Evolutionary conservation across 2,329 filamentous ascomycete species (phyloP), one percentile per base, ranked within the genome.

Genomic region (Colletotrichum orbiculare): DNA sequence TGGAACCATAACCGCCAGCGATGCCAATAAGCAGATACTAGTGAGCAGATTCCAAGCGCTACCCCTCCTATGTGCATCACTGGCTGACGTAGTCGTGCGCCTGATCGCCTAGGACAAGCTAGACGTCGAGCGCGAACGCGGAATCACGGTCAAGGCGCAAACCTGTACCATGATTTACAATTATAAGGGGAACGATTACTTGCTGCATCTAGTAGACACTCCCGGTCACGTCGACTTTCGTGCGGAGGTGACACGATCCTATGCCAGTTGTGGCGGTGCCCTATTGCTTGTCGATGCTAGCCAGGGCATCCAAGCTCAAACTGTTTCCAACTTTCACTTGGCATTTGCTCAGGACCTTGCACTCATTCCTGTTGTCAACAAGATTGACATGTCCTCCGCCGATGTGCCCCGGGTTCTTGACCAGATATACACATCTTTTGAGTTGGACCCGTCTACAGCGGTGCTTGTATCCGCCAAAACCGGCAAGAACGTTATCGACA

Each of bases 61-160:
- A 10, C 43, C 33, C 17, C 15, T 38, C 11, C 12, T n/a, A 37
- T 10, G 13, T 37, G 11, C 8, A 39, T 12, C 15, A 34, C 34
- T n/a, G 15, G 52, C 62, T 69, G 15, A 64, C 49, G 13, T 39
- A 10, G 49, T 10, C 47, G 10, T n/a, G 54, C 25, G 13, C 45
- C 34, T 15, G n/a, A 11, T 37, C 38, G 39, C 59, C 25, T 25
- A 82, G 79, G 96, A 99, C 79, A 97, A 97, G 77, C 87, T 99
- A 41, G 96, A 99, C 76, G 96, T 99, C 60, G 96, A 99, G 81
- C 86, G 96, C 55, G 94, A 69, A 79, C 88, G 96, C 43, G 96
- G 96, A 67, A 99, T 99, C 76, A 99, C 96, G 0, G 96, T 99
- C 76, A 99, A 99, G 82, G 96, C 96, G 60, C 96, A 99, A 82